A percentile compares a stretch with the other conserved stretches of the same genome.
Conservation (phyloP, 352 stramenopile genomes). For the Phytophthora pluvialis region DNA sequence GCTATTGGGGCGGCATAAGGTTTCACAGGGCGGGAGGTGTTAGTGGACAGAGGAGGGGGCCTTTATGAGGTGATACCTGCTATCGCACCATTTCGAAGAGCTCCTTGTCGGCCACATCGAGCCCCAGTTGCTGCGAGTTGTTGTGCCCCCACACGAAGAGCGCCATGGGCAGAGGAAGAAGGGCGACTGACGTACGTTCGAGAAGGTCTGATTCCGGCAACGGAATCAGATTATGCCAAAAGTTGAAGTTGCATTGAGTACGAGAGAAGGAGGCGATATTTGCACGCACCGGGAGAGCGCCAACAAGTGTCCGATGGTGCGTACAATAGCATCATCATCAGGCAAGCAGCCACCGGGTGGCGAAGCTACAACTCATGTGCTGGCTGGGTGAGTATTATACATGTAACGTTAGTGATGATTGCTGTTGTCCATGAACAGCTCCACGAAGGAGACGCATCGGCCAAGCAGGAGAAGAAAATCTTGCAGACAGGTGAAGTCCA, state of each 20-base stretch:
- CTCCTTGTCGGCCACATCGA: constrained; percentile 56
- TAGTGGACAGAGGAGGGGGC: not conserved
- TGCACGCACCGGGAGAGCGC: too few species aligned
- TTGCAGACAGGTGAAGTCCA: not conserved
- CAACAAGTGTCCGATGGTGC: too few species aligned
- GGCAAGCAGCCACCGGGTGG: too few species aligned
- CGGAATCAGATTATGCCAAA: constrained; percentile 1
- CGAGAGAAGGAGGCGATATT: too few species aligned
- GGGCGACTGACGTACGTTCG: constrained; percentile 7
- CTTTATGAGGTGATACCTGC: not conserved
- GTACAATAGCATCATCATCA: too few species aligned
- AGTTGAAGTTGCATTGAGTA: not conserved
- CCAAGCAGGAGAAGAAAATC: not conserved
- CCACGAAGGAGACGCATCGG: too few species aligned
- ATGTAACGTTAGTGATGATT: too few species aligned
- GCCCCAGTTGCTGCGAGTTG: constrained; percentile 71
- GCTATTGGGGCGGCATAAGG: constrained; percentile 28
- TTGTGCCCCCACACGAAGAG: constrained; percentile 83
- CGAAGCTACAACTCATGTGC: too few species aligned
- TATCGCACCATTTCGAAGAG: constrained; percentile 58
- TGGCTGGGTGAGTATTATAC: too few species aligned
- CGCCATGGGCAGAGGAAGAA: constrained; percentile 49
- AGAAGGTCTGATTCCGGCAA: not conserved
- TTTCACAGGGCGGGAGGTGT: not conserved
- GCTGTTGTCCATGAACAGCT: too few species aligned